phyloP scores from a whole-genome alignment of 345 rosid species.

The Streptanthus diversifolius region DNA sequence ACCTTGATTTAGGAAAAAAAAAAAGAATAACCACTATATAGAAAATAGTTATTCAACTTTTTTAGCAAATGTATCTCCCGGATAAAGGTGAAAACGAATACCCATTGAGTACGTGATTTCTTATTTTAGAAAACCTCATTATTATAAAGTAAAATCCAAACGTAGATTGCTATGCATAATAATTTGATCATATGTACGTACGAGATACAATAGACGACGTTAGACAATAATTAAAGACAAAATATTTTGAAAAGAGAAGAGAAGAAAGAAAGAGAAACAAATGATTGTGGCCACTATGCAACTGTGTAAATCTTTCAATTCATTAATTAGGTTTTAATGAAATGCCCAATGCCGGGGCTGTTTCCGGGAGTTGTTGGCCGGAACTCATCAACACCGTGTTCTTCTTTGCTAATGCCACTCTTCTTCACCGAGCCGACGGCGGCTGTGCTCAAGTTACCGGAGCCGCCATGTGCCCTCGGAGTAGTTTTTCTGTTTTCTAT shows the following conservation, averaged over 20 bases:
- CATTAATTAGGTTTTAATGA: conserved; percentile 16
- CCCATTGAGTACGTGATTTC: background rate
- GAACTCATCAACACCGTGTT: conserved; percentile 38
- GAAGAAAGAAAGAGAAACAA: background rate
- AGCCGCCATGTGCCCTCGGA: background rate
- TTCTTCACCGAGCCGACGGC: background rate
- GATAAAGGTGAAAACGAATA: background rate
- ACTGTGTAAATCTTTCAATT: background rate
- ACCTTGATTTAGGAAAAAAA: background rate
- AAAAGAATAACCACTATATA: too few relatives aligned
- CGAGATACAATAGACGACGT: background rate
- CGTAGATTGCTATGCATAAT: background rate
- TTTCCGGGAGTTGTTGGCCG: conserved; percentile 41
- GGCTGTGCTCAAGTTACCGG: conserved; percentile 5
- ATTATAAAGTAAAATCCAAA: background rate
- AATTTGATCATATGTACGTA: conserved; percentile 6
- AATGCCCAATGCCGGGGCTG: conserved; percentile 34
- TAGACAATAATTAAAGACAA: background rate
- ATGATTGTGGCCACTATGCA: background rate
- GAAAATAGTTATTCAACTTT: background rate
- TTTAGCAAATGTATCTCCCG: background rate
- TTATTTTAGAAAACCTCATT: background rate
- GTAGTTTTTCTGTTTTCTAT: conserved; percentile 14
- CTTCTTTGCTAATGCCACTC: conserved; percentile 20
- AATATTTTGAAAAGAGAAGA: background rate